Percentiles rank a stretch among this genome's conserved stretches.
phyloP scores from a whole-genome alignment of 164 flowering plant species.

The Echeveria elegans region DNA sequence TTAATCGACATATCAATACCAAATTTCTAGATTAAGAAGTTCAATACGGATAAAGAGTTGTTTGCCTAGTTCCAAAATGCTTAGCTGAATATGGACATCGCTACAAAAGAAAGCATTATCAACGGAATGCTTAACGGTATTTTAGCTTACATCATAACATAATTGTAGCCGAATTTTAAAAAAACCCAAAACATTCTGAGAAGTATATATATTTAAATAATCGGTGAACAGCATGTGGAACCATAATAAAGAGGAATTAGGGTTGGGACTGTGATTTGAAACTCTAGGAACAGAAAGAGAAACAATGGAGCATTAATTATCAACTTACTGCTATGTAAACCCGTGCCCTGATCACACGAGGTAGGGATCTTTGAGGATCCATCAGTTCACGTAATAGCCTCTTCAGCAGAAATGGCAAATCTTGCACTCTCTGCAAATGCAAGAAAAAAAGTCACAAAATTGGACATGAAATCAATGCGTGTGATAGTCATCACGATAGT shows the following conservation, averaged over 20 bases:
- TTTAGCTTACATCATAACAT: background rate
- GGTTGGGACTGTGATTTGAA: background rate
- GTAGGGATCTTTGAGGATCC: constrained; percentile 83
- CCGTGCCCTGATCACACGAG: constrained; percentile 61
- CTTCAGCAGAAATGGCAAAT: constrained; percentile 73
- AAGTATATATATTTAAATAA: background rate
- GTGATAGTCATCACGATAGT: background rate
- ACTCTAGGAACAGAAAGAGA: background rate
- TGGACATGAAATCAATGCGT: background rate
- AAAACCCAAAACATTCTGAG: background rate
- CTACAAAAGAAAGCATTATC: background rate
- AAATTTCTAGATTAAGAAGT: background rate
- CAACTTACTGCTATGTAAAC: constrained; percentile 65
- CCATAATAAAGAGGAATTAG: background rate
- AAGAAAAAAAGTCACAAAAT: background rate
- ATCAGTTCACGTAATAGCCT: constrained; percentile 64
- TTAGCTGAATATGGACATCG: background rate
- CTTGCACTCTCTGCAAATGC: constrained; percentile 53
- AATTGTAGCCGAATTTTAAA: background rate
- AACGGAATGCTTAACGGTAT: background rate
- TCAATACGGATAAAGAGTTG: background rate
- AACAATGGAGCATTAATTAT: background rate
- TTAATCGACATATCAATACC: background rate
- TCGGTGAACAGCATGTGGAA: background rate
- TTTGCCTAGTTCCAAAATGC: background rate